A percentile compares a stretch with the other conserved stretches of the same genome.
phyloP scores from a whole-genome alignment of 2,329 filamentous ascomycete genomes.

The Dactylellina drechsleri region DNA sequence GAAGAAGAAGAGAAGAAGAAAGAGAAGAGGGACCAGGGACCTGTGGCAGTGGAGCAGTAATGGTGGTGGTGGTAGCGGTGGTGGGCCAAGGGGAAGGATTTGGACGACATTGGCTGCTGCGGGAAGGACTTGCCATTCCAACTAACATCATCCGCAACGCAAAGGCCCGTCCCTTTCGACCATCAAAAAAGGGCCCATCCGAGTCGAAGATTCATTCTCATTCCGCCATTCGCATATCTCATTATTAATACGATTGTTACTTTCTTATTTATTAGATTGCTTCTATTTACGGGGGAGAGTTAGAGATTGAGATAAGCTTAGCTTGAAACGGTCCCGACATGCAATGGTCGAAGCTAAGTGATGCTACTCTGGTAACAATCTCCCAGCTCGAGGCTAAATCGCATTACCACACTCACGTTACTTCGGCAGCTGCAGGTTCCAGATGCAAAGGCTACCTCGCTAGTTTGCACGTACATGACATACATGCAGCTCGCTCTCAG shows the following conservation, averaged over 20 bases:
- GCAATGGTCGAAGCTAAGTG: conserved; percentile 15
- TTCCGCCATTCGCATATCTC: no score
- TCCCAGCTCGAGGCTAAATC: neutral
- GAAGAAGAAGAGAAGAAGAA: conserved; percentile 53
- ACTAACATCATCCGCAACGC: conserved; percentile 52
- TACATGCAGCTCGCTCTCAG: conserved; percentile 9
- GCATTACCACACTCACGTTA: neutral
- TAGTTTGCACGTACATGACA: no score
- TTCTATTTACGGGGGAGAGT: neutral
- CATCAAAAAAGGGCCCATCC: neutral
- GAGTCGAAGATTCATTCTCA: no score
- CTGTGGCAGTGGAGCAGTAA: neutral
- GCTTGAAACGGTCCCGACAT: neutral
- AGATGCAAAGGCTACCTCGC: neutral
- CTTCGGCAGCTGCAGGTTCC: conserved; percentile 7
- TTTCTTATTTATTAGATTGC: no score
- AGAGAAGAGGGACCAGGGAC: conserved; percentile 38
- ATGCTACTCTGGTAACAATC: no score
- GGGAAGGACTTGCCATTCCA: conserved; percentile 40
- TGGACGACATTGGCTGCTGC: conserved; percentile 13
- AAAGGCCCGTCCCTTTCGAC: conserved; percentile 1
- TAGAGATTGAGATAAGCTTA: neutral
- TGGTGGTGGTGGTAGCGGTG: conserved; percentile 47
- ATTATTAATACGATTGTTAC: no score
- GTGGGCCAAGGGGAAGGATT: conserved; percentile 45